A percentile compares a stretch with the other conserved stretches of the same genome.
Evolutionary conservation across 768 basidiomycete genomes (phyloP).

Genomic region (Mycena galopus): DNA sequence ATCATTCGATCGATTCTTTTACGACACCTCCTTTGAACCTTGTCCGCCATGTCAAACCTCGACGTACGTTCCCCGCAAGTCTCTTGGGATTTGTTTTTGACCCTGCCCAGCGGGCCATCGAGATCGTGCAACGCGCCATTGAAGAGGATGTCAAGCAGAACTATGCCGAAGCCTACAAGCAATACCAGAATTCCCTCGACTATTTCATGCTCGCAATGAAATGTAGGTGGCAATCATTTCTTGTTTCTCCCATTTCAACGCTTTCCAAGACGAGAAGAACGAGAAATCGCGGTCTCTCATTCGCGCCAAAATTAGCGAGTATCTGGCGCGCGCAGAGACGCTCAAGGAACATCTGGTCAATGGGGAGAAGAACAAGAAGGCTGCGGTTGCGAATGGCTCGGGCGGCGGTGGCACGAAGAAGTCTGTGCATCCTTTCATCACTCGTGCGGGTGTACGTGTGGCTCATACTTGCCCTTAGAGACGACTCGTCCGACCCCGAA

Average conservation of each 20-base stretch:
- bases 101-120: conserved; percentile 71
- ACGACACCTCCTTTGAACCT: conserved; percentile 13
- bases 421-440: conserved; percentile 45
- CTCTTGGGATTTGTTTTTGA: not conserved
- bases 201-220: conserved; percentile 99
- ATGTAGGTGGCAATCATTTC: conserved; percentile 63
- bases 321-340: conserved; percentile 91
- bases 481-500: conserved; percentile 90
- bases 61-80: conserved; percentile 24
- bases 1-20: conserved; percentile 2
- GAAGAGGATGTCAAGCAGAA: conserved; percentile 94
- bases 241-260: not conserved
- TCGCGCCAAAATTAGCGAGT: conserved; percentile 89
- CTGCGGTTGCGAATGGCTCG: conserved; percentile 64
- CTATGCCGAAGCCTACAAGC: conserved; percentile 94
- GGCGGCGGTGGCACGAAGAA: conserved; percentile 60
- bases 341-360: conserved; percentile 85
- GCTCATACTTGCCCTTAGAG: conserved; percentile 43
- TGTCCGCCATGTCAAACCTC: conserved; percentile 33
- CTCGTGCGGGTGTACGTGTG: not conserved
- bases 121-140: conserved; percentile 92
- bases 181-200: conserved; percentile 94
- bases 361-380: conserved; percentile 69
- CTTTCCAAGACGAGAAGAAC: conserved; percentile 86
- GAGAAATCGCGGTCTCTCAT: conserved; percentile 91